phyloP scores from a whole-genome alignment of 129 eudicot genomes.

The Lactuca sativa region DNA sequence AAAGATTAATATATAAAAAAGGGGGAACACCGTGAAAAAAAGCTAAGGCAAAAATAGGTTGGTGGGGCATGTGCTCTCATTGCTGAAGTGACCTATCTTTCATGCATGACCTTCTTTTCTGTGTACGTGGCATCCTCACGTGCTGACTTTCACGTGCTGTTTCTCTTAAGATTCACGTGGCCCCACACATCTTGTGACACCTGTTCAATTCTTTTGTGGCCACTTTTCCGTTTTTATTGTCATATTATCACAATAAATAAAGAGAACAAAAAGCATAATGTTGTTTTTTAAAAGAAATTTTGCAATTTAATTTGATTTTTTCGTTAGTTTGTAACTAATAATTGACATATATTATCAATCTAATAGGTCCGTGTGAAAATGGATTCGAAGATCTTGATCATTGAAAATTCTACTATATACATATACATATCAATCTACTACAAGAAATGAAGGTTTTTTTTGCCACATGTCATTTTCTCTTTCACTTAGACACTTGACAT shows the following conservation, averaged over 20 bases:
- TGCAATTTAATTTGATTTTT: no score
- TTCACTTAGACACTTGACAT: no score
- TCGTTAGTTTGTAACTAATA: no score
- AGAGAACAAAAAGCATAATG: no score
- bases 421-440: no score
- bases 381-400: no score
- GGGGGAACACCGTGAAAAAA: constrained; percentile 6
- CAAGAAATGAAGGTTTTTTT: no score
- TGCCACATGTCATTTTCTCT: no score
- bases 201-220: neutral
- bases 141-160: constrained; percentile 1
- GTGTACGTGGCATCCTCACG: neutral
- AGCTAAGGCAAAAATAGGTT: constrained; percentile 16
- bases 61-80: constrained; percentile 22
- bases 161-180: constrained; percentile 15
- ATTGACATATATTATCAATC: no score
- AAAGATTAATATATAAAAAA: neutral
- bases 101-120: neutral
- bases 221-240: neutral
- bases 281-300: no score
- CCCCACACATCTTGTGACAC: constrained; percentile 11
- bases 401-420: no score
- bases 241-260: neutral
- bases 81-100: constrained; percentile 18
- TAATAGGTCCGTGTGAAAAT: no score